Evolutionary conservation across 139 green algal species (phyloP).

Genomic region (Chlorella sp.): DNA sequence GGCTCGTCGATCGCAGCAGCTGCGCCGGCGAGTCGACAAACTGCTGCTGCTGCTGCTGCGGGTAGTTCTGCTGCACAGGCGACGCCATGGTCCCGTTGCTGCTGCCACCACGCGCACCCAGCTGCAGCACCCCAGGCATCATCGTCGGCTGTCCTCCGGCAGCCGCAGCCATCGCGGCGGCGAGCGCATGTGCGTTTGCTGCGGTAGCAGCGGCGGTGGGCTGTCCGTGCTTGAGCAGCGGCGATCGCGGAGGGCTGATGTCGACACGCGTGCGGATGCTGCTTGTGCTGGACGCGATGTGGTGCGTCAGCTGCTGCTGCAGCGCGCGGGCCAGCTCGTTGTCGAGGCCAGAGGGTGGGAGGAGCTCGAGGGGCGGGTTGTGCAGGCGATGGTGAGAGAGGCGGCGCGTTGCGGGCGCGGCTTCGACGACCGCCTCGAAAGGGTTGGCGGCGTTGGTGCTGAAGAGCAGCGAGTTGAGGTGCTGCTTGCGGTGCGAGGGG

Average conservation of each 20-base stretch:
- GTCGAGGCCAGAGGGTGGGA: constrained; percentile 10
- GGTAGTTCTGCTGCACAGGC: too few species aligned
- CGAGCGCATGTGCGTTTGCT: too few species aligned
- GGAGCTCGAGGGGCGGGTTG: constrained; percentile 7
- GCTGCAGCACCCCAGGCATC: too few species aligned
- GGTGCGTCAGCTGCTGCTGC: background rate
- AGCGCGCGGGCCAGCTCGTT: background rate
- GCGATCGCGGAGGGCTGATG: background rate
- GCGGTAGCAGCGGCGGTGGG: background rate
- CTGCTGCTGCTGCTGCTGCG: too few species aligned
- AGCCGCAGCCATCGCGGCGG: too few species aligned
- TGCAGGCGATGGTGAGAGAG: background rate
- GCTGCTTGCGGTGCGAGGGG: constrained; percentile 1
- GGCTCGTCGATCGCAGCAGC: too few species aligned
- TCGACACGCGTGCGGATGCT: background rate
- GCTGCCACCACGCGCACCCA: too few species aligned
- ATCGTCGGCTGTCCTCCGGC: too few species aligned
- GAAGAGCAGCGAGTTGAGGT: constrained; percentile 5
- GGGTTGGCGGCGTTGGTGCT: constrained; percentile 15
- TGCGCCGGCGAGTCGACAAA: too few species aligned
- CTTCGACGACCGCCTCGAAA: constrained; percentile 25
- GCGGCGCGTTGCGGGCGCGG: constrained; percentile 12
- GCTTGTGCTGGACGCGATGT: background rate
- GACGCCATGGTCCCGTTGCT: too few species aligned
- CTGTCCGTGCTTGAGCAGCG: background rate